Evolutionary conservation across 2,329 filamentous ascomycete genomes (phyloP), one percentile per base, ranked within the genome.

Genomic region (Thermomyces lanuginosus): DNA sequence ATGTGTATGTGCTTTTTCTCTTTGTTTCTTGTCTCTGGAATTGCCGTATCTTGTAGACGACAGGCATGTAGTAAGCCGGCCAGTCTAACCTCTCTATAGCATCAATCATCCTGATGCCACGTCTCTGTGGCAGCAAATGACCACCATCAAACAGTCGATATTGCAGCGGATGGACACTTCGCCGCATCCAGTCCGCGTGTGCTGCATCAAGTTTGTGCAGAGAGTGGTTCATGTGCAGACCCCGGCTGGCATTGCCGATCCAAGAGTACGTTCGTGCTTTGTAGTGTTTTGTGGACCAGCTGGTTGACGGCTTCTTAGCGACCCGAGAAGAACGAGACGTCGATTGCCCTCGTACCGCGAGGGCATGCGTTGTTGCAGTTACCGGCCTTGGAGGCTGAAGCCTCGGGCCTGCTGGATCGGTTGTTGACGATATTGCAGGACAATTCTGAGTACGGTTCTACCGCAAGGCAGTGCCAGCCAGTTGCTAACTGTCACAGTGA

Each of bases 201-300:
- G 83, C 62, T 95, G 89, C 59, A 76, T 95, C 64, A 98, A 98
- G 55, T 98, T 98, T 52, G 76, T 82, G 19, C 86, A 98, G 58
- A 74, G 81, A 36, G 81, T 95, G 22, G 78, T 98, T 22, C 69
- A 93, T 38, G 80, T 83, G 10, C 86, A 98, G 54, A 93, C 82
- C 7, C 73, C 76, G n/a, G 81, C 81, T 24, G 59, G 76, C 32
- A 78, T 80, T 39, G 64, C 72, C 30, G 86, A 95, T 47, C 77
- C 79, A 40, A 73, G 81, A 60, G 81, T 92, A 68, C 51, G 69
- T 60, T 16, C 11, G 20, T 7, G 25, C 3, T 18, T 8, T 26
- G 18, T 27, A 6, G n/a, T 28, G 5, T 18, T 25, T 17, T 21
- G 8, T 16, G 22, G 23, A 28, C 33, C 26, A 21, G 21, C 11